Conservation (phyloP, 345 rosid genomes). For the Pelargonium nanum region DNA sequence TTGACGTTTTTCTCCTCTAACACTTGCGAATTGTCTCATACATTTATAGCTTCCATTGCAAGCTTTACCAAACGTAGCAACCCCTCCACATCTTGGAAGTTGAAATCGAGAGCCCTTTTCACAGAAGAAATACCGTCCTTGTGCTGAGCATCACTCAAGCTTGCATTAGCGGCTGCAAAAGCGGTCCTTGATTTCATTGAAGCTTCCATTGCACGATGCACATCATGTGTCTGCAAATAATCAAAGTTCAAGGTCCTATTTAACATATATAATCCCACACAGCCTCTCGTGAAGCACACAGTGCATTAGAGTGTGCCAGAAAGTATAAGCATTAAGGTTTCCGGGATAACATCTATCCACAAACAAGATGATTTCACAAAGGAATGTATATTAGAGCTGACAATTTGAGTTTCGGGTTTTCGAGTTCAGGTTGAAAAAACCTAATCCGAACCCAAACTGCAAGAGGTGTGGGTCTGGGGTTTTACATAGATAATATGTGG, state of each 20-base stretch:
- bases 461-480: too few relatives aligned
- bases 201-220: constrained; percentile 86
- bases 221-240: constrained; percentile 62
- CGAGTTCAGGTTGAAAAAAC: too few relatives aligned
- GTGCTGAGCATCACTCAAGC: constrained; percentile 38
- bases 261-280: constrained; percentile 2
- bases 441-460: too few relatives aligned
- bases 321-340: not conserved
- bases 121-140: constrained; percentile 55
- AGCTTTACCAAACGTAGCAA: constrained; percentile 65
- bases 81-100: constrained; percentile 85
- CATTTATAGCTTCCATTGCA: constrained; percentile 71
- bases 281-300: not conserved
- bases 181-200: constrained; percentile 75
- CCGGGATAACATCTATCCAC: too few relatives aligned
- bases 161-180: constrained; percentile 44
- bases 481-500: too few relatives aligned
- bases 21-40: constrained; percentile 20
- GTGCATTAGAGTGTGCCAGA: not conserved
- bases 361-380: too few relatives aligned
- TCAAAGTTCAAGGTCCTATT: constrained; percentile 8
- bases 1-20: constrained; percentile 14
- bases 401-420: too few relatives aligned
- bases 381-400: too few relatives aligned
- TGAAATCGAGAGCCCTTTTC: constrained; percentile 83